Percentiles rank a stretch among this genome's conserved stretches.
Conservation (phyloP, 2,329 filamentous ascomycete species). For the Aspergillus sp. region DNA sequence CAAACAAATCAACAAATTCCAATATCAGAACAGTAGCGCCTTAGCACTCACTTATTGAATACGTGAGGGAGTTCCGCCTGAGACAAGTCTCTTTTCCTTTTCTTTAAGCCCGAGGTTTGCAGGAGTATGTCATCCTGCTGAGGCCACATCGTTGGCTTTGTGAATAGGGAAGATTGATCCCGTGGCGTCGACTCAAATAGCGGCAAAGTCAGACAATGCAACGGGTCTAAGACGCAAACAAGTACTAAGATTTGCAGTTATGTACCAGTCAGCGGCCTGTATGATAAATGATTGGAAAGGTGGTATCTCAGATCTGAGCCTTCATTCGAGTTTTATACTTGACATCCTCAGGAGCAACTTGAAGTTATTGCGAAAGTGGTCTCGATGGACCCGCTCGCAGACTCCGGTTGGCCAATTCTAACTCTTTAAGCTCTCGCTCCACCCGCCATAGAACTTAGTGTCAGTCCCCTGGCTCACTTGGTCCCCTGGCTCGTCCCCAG, state of each 20-base stretch:
- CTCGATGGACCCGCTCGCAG: background rate
- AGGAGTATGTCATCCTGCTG: constrained; percentile 14
- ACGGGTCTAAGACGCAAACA: too few relatives aligned
- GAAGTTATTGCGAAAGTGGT: background rate
- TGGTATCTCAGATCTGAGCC: background rate
- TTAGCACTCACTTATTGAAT: constrained; percentile 21
- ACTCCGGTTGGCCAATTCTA: background rate
- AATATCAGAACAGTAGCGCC: background rate
- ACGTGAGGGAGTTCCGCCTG: constrained; percentile 21
- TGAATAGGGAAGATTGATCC: background rate
- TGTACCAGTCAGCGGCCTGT: too few relatives aligned
- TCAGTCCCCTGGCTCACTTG: constrained; percentile 4
- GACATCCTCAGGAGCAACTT: too few relatives aligned
- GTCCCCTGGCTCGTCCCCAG: background rate
- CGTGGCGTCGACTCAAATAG: too few relatives aligned
- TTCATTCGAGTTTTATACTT: background rate
- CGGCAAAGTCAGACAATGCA: too few relatives aligned
- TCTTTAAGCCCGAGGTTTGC: constrained; percentile 24
- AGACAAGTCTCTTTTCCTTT: constrained; percentile 31
- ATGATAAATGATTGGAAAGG: too few relatives aligned
- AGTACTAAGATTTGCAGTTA: too few relatives aligned
- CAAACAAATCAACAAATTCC: background rate
- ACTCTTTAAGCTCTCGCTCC: background rate
- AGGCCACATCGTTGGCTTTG: constrained; percentile 16
- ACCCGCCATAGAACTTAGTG: background rate